Evolutionary conservation across 768 basidiomycete genomes (phyloP).

Genomic region (Tulasnella sp.): DNA sequence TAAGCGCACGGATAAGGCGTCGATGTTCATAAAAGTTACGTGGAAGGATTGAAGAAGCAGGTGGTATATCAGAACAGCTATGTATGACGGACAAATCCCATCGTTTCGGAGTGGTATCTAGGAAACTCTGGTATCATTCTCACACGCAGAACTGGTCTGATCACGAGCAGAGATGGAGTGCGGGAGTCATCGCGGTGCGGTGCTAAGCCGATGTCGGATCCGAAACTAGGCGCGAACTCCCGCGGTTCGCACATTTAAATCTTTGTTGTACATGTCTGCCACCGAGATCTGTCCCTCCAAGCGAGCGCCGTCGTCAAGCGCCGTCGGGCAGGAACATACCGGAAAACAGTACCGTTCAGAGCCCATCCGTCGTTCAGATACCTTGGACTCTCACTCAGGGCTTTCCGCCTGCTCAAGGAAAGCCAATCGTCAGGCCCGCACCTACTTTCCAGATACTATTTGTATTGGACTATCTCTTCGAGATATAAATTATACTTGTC

Average conservation of each 20-base stretch:
- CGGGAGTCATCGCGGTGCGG: not conserved
- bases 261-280: not conserved
- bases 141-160: slow-evolving; percentile 7
- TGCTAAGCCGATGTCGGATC: no score
- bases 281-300: not conserved
- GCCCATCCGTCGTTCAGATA: not conserved
- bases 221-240: not conserved
- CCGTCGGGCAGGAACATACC: not conserved
- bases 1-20: no score
- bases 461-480: not conserved
- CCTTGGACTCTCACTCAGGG: no score
- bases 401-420: no score
- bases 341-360: not conserved
- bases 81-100: no score
- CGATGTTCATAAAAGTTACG: no score
- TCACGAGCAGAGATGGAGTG: slow-evolving; percentile 6
- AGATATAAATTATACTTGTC: not conserved
- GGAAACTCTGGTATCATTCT: not conserved
- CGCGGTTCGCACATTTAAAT: not conserved
- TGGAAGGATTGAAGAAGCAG: no score
- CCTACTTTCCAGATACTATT: not conserved
- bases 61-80: no score
- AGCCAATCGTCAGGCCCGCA: not conserved
- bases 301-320: slow-evolving; percentile 13
- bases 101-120: no score